phyloP scores from a whole-genome alignment of 1,284 basidiomycete species.

The Psilocybe mexicana region DNA sequence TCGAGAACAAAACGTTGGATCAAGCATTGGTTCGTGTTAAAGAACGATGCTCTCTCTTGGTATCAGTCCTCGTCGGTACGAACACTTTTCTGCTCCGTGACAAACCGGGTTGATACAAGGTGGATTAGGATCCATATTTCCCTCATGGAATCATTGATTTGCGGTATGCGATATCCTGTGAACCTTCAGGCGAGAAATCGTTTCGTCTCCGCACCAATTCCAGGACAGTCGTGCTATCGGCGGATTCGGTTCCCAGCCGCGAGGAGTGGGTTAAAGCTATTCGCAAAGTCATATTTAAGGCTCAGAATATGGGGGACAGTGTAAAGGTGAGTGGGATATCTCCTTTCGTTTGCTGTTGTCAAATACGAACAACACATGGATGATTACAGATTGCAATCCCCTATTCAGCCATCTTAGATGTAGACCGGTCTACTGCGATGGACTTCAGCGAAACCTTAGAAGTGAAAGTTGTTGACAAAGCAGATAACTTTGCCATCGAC shows the following conservation, averaged over 20 bases:
- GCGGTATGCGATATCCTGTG: slow-evolving; percentile 89
- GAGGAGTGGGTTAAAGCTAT: slow-evolving; percentile 95
- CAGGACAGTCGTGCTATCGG: slow-evolving; percentile 70
- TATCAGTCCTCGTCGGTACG: slow-evolving; percentile 88
- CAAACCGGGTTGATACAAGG: slow-evolving; percentile 2
- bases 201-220: slow-evolving; percentile 82
- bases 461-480: slow-evolving; percentile 86
- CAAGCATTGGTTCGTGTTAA: slow-evolving; percentile 92
- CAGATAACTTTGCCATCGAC: slow-evolving; percentile 76
- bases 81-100: not conserved
- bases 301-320: slow-evolving; percentile 93
- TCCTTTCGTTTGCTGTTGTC: not conserved
- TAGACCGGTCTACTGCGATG: slow-evolving; percentile 85
- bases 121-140: slow-evolving; percentile 87
- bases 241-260: slow-evolving; percentile 78
- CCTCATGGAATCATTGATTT: slow-evolving; percentile 93
- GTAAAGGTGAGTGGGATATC: slow-evolving; percentile 65
- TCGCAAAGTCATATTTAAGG: slow-evolving; percentile 89
- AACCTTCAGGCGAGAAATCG: slow-evolving; percentile 70
- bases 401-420: slow-evolving; percentile 84
- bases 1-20: slow-evolving; percentile 86
- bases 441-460: slow-evolving; percentile 95
- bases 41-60: slow-evolving; percentile 94
- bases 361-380: not conserved
- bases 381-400: slow-evolving; percentile 84